phyloP scores from a whole-genome alignment of 805 yeast species.

The Cyberlindnera subsufficiens region DNA sequence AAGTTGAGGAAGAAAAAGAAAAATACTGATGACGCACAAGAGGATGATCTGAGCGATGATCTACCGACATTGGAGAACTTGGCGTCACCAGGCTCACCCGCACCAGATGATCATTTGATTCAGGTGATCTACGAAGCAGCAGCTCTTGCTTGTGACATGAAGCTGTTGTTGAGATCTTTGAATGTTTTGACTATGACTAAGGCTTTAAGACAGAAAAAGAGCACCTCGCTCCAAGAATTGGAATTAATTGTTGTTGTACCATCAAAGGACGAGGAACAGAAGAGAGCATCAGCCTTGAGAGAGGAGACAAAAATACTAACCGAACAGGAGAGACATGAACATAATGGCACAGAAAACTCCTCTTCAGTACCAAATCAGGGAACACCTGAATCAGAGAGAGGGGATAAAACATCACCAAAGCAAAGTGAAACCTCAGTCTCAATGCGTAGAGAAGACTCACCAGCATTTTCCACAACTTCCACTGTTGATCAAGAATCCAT shows the following conservation, averaged over 20 bases:
- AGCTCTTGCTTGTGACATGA: constrained; percentile 56
- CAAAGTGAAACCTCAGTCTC: background rate
- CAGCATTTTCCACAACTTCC: background rate
- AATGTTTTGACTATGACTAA: constrained; percentile 48
- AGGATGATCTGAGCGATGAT: constrained; percentile 15
- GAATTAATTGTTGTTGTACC: constrained; percentile 4
- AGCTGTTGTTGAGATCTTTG: constrained; percentile 50
- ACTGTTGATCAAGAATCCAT: background rate
- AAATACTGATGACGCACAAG: constrained; percentile 17
- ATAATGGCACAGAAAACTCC: no score
- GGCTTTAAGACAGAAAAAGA: constrained; percentile 28
- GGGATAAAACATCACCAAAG: no score
- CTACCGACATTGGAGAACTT: constrained; percentile 45
- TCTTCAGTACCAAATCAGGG: no score
- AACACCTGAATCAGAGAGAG: no score
- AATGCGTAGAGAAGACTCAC: background rate
- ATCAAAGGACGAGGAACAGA: background rate
- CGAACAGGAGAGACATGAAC: no score
- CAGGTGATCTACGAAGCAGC: constrained; percentile 59
- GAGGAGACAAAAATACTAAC: no score
- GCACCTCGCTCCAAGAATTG: constrained; percentile 13
- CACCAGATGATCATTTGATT: constrained; percentile 50
- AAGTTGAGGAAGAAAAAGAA: constrained; percentile 18
- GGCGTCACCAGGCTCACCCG: constrained; percentile 48
- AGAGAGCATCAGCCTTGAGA: no score